These are phyloP conservation scores for Coniella lustricola DNA, from an alignment of 2,329 filamentous ascomycete species.

Conservation along the genomic window DNA sequence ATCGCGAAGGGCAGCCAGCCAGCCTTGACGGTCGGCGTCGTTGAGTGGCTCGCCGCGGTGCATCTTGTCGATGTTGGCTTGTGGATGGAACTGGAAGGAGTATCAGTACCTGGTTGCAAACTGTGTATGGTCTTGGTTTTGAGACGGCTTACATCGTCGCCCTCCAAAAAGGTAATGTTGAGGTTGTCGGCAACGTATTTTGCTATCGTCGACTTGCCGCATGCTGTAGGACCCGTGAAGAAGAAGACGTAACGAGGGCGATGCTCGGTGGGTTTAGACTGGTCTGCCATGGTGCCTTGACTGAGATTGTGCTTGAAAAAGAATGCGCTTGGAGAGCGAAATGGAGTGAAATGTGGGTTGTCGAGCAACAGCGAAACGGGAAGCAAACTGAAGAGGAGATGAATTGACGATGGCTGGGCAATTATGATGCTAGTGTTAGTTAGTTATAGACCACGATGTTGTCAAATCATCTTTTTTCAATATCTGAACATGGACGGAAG, in stretches of 20 bases:
- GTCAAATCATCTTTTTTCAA: no score
- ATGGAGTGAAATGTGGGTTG: no score
- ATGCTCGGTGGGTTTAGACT: constrained; percentile 6
- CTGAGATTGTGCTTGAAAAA: no score
- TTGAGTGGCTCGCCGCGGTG: constrained; percentile 59
- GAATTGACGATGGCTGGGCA: no score
- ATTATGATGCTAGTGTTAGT: no score
- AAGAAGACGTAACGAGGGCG: constrained; percentile 42
- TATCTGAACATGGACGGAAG: no score
- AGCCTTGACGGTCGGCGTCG: constrained; percentile 72
- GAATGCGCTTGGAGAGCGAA: no score
- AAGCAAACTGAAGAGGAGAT: no score
- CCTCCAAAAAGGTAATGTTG: constrained; percentile 49
- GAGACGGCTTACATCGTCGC: constrained; percentile 46
- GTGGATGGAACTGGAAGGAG: constrained; percentile 46
- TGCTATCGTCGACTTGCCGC: constrained; percentile 55
- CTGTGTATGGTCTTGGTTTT: no score
- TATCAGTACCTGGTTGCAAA: not conserved
- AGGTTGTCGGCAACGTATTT: constrained; percentile 42
- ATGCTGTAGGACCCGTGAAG: constrained; percentile 54
- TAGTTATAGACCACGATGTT: no score
- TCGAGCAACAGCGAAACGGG: no score
- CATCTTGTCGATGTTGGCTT: constrained; percentile 67
- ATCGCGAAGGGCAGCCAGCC: constrained; percentile 57
- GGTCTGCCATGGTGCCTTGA: constrained; percentile 2